Evolutionary conservation across 306 rosid genomes (phyloP), one percentile per base, ranked within the genome.

Genomic region (Trifolium subterraneum): DNA sequence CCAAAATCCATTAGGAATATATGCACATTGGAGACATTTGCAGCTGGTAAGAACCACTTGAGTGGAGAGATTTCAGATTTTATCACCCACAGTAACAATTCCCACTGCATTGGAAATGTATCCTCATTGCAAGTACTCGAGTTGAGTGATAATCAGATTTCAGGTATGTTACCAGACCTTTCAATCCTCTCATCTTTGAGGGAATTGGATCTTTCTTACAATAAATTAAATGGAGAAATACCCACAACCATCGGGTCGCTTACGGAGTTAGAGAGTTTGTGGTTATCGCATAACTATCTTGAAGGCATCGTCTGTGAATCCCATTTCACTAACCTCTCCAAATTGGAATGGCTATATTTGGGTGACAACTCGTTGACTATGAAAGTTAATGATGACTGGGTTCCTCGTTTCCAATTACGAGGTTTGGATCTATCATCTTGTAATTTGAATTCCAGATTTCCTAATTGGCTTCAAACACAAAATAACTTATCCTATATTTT

Each of bases 1-100:
- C 65, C 65, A 35, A 38, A 50, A 64, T 74, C 72, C 2, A 20
- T 74, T 20, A 55, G 64, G 42, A 74, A 74, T 23, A 74, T 74
- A 23, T 64, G 72, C 72, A 36, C 44, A 7, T 74, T 74, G 64
- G 2, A 23, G 23, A 0, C 29, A 22, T 64, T 64, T 9, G 0
- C 0, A 0, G 71, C 64, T 22, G 0, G 0, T 12, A 0, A 5
- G 0, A 74, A 64, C 29, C 13, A 8, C 1, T 51, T 74, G 31
- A 74, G 29, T 15, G 79, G 79, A n/a, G 64, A 38, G 36, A 45
- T 62, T 47, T 33, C 62, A 18, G 36, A 20, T 48, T 33, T 62
- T 5, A 31, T 63, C 7, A 20, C 5, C 23, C 39, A 1, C 9
- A 33, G 2, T 10, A 74, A 74, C 51, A 29, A 16, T 19, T 74